Evolutionary conservation across 2,329 filamentous ascomycete species (phyloP), one percentile per base, ranked within the genome.

Genomic region (Dactylellina drechsleri): DNA sequence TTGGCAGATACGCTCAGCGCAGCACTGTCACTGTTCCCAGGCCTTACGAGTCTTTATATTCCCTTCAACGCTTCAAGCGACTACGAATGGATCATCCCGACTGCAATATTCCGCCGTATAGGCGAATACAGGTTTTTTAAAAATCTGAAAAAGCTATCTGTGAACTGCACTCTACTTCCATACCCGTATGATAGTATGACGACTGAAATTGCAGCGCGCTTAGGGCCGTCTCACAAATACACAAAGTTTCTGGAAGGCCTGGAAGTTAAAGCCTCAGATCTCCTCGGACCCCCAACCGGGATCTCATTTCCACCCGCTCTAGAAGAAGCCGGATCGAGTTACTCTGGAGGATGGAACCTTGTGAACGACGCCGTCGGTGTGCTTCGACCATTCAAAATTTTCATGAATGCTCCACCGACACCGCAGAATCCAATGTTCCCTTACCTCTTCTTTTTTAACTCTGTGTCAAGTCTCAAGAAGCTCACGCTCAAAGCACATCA

Each of bases 311-410:
- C 58, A 16, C 12, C 43, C 1, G 20, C 58, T 13, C 43, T 61
- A 10, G 58, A 61, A 61, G 58, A 28, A 50, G 58, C 20, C 13
- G 16, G 41, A n/a, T 50, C 58, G 2, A 49, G 13, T n/a, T 26
- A 10, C 1, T 36, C 1, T 36, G 31, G 10, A 7, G 10, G 5
- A 7, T 36, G 31, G 31, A 36, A 10, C 23, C 23, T 53, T 31
- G 26, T 54, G 23, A 36, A 12, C 1, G 12, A 36, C 50, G 15
- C 4, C 8, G 28, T 20, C 23, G 50, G 13, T 36, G 4, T 10
- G 43, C 13, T 13, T 20, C 23, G 26, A 53, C 18, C 49, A 23
- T 15, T 20, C 31, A 10, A 36, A 36, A 31, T 20, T 15, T 31
- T 15, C 15, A 54, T 12, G 50, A 36, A 28, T 12, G 12, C 20